Evolutionary conservation across 2,329 filamentous ascomycete genomes (phyloP).

Genomic region (Fusarium sp.): DNA sequence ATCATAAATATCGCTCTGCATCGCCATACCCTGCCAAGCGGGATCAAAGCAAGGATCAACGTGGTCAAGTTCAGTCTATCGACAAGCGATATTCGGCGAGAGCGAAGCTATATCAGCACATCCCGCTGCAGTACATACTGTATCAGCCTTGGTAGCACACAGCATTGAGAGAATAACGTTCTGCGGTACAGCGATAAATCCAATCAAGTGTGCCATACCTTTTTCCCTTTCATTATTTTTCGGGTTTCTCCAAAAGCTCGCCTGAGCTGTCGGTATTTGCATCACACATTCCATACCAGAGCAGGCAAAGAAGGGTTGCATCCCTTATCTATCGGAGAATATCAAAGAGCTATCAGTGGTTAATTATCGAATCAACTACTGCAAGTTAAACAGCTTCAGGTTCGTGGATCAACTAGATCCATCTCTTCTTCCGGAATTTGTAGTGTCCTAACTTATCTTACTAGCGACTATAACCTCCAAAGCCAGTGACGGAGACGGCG

Average conservation of each 20-base stretch:
- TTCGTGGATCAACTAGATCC: neutral
- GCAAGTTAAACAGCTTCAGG: neutral
- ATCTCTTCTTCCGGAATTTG: slow-evolving; percentile 18
- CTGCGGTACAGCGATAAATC: neutral
- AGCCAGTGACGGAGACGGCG: slow-evolving; percentile 27
- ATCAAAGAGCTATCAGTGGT: slow-evolving; percentile 4
- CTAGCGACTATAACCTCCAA: neutral
- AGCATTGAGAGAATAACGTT: neutral
- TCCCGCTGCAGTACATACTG: neutral
- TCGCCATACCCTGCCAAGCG: neutral
- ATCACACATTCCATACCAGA: slow-evolving; percentile 7
- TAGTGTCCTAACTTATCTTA: neutral
- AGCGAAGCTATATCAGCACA: slow-evolving; percentile 22
- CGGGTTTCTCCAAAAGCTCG: neutral
- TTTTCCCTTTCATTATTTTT: neutral
- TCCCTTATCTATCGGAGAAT: slow-evolving; percentile 21
- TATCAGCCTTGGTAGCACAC: slow-evolving; percentile 18
- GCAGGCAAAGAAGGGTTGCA: slow-evolving; percentile 1
- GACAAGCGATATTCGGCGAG: slow-evolving; percentile 28
- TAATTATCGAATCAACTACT: neutral
- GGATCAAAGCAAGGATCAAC: slow-evolving; percentile 26
- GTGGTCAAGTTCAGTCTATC: slow-evolving; percentile 14
- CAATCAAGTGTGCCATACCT: slow-evolving; percentile 14
- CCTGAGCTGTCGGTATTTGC: slow-evolving; percentile 11
- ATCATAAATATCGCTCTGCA: neutral